These are phyloP conservation scores for Coemansia sp. DNA, from an alignment of 192 early-diverging fungal genomes.

Conservation along the genomic window DNA sequence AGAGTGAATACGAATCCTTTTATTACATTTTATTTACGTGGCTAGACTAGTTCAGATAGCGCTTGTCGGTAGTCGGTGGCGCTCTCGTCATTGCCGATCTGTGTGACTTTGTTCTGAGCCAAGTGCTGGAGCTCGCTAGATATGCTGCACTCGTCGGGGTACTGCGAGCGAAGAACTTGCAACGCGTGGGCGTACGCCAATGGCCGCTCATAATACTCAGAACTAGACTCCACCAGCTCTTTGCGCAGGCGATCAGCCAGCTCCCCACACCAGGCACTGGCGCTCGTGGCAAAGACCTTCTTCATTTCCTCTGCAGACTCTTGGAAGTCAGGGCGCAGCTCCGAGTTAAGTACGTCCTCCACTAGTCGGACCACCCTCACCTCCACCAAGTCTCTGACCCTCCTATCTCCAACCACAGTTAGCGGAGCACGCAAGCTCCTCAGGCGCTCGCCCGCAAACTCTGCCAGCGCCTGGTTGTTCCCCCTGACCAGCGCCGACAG, in stretches of 20 bases:
- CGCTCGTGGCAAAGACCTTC: not conserved
- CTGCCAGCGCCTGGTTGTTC: constrained; percentile 27
- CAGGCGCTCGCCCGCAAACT: constrained; percentile 20
- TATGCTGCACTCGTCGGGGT: constrained; percentile 17
- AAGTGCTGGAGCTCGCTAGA: constrained; percentile 15
- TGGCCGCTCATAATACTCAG: constrained; percentile 10
- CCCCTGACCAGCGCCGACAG: constrained; percentile 46
- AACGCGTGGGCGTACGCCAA: constrained; percentile 24
- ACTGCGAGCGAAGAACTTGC: constrained; percentile 14
- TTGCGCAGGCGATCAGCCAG: constrained; percentile 20
- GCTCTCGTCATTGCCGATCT: constrained; percentile 4
- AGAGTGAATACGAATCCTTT: not conserved
- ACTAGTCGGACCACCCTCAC: constrained; percentile 30
- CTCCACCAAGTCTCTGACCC: constrained; percentile 12
- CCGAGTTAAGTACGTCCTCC: constrained; percentile 45
- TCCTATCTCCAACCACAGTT: not conserved
- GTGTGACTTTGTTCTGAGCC: constrained; percentile 19
- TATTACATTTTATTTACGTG: not conserved
- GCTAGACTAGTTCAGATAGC: constrained; percentile 16
- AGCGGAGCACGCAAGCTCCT: constrained; percentile 6
- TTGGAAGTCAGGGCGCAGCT: constrained; percentile 27
- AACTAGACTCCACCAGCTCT: not conserved
- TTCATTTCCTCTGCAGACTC: not conserved
- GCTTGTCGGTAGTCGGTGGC: constrained; percentile 33
- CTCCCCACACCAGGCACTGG: constrained; percentile 28